These are phyloP conservation scores for Hemisphaericaspora xylanilytica DNA, from an alignment of 1,139 yeast genomes.

Conservation along the genomic window DNA sequence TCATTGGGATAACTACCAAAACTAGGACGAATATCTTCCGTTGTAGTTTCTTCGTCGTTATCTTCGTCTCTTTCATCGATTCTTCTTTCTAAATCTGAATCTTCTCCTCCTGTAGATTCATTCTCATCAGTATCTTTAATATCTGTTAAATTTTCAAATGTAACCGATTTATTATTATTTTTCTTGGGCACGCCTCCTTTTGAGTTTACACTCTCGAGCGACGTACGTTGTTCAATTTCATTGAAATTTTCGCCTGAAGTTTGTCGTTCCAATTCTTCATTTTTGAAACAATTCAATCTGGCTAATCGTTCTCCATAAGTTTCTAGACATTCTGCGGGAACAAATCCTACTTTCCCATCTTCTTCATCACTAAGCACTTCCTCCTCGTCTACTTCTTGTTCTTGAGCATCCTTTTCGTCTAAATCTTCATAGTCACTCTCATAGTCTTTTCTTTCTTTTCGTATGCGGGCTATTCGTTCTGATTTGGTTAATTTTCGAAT, in stretches of 20 bases:
- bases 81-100: neutral
- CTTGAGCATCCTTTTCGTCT: too few species aligned
- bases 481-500: slow-evolving; percentile 59
- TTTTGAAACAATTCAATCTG: slow-evolving; percentile 85
- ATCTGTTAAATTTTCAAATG: slow-evolving; percentile 39
- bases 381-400: slow-evolving; percentile 3
- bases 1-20: slow-evolving; percentile 8
- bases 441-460: neutral
- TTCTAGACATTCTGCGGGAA: slow-evolving; percentile 94
- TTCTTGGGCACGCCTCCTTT: slow-evolving; percentile 9
- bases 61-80: neutral
- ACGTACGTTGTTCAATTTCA: neutral
- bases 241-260: slow-evolving; percentile 3
- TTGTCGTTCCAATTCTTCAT: slow-evolving; percentile 62
- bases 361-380: slow-evolving; percentile 42
- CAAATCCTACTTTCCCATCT: slow-evolving; percentile 76
- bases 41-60: neutral
- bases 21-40: slow-evolving; percentile 12
- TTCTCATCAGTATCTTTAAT: slow-evolving; percentile 23
- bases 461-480: slow-evolving; percentile 25
- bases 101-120: slow-evolving; percentile 8
- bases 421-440: slow-evolving; percentile 2
- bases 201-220: slow-evolving; percentile 4
- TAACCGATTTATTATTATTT: slow-evolving; percentile 34
- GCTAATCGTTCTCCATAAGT: slow-evolving; percentile 91